These are phyloP conservation scores for Cutaneotrichosporon sp. DNA, from an alignment of 1,284 basidiomycete species.

Conservation along the genomic window DNA sequence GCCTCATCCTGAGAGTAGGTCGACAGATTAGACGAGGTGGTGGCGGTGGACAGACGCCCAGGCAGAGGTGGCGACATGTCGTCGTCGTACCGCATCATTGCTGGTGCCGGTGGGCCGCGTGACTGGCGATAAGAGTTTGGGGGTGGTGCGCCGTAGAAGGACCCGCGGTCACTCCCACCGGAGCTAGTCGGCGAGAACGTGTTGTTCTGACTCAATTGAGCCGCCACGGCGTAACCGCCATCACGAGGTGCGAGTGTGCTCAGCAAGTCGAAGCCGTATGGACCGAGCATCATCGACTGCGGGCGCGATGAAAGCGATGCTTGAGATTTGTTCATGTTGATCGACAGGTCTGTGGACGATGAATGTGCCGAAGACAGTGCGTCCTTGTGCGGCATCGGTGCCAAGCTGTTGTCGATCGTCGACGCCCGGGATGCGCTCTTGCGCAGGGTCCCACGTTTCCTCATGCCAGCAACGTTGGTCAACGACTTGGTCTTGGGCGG, in stretches of 20 bases:
- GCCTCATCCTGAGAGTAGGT: slow-evolving; percentile 4
- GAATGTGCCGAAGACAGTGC: slow-evolving; percentile 43
- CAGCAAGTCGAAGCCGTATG: slow-evolving; percentile 46
- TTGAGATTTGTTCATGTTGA: slow-evolving; percentile 41
- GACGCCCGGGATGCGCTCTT: slow-evolving; percentile 23
- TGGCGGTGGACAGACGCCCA: slow-evolving; percentile 19
- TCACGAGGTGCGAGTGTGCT: slow-evolving; percentile 48
- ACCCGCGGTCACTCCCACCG: slow-evolving; percentile 34
- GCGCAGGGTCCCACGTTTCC: slow-evolving; percentile 20
- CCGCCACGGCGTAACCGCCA: slow-evolving; percentile 53
- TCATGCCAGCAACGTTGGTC: slow-evolving; percentile 36
- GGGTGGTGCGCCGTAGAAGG: slow-evolving; percentile 21
- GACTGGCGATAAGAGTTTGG: slow-evolving; percentile 8
- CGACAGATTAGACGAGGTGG: slow-evolving; percentile 15
- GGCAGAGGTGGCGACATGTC: slow-evolving; percentile 26
- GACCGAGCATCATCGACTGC: slow-evolving; percentile 31
- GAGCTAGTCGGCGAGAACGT: slow-evolving; percentile 15
- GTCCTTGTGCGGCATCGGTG: slow-evolving; percentile 19
- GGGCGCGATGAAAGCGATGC: slow-evolving; percentile 31
- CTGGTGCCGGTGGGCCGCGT: slow-evolving; percentile 41
- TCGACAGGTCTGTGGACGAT: slow-evolving; percentile 43
- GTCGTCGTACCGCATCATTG: slow-evolving; percentile 50
- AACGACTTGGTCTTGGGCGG: slow-evolving; percentile 39
- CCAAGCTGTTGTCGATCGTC: slow-evolving; percentile 21
- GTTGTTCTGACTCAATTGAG: slow-evolving; percentile 37